Base-by-base conservation (phyloP, 1,139 yeast genomes). In the Blastobotrys persicus region DNA sequence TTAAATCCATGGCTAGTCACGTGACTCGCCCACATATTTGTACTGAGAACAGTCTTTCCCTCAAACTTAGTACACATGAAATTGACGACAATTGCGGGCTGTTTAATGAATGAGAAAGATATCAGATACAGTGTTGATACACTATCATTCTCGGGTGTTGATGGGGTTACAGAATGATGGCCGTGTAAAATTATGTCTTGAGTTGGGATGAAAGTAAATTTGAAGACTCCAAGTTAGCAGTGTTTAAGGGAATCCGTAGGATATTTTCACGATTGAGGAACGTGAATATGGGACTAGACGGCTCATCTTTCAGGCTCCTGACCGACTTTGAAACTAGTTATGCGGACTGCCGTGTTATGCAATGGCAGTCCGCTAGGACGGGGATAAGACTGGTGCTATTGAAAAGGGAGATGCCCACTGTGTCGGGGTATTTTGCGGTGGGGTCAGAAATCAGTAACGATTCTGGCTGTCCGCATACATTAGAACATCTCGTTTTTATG, bases 401-500 rank as follows among this genome's bases (percentile, higher is more conserved):
- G 42, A 77, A 85, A 63, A 88, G 86, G 61, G 84, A 89, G 14
- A 83, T 95, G 1, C 98, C 98, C 1, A 76, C 89, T 31, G 97
- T 94, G 3, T 82, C 84, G 62, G 98, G 98, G 11, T 86, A 85
- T 64, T 89, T 94, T 66, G 94, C 96, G 0, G 95, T 92, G 4
- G 97, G 96, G 12, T 89, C 98, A 0, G 98, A 92, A 64, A 87
- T 88, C 48, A 73, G 76, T 26, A 81, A 88, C 64, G 94, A 91
- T 65, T 80, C 92, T 16, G 99, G 99, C 4, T 80, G 86, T 51
- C 98, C 99, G 2, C 99, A 94, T 64, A 92, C 99, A 1, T 71
- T 94, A 49, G 98, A 94, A 68, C 99, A 94, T 69, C 74, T 94
- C 63, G 77, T 92, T 38, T 94, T 94, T 65, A 87, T 91, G 95